These are phyloP conservation scores for Eimeria tenella DNA, from an alignment of 169 alveolate genomes.

Conservation along the genomic window DNA sequence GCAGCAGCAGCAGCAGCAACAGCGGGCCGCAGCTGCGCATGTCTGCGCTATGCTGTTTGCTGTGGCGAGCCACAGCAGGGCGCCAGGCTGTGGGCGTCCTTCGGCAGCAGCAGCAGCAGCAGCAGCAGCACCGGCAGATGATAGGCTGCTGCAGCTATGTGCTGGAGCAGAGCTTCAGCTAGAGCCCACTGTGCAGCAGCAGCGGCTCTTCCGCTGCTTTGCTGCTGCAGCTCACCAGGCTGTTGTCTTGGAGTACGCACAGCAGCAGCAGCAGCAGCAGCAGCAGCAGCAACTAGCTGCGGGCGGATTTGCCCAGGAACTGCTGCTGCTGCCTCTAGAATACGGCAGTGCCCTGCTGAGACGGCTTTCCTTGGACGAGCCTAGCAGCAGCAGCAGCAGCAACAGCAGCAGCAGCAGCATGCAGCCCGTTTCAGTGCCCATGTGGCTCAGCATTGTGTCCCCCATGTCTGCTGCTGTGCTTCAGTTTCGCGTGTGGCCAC, in stretches of 20 bases:
- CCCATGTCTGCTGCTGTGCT: constrained; percentile 53
- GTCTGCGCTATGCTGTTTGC: constrained; percentile 41
- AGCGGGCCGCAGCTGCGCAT: constrained; percentile 10
- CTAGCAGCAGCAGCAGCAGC: constrained; percentile 29
- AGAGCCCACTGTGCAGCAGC: constrained; percentile 29
- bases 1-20: constrained; percentile 14
- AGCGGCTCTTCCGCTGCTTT: constrained; percentile 50
- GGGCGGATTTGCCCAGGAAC: not conserved
- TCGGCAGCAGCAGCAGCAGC: constrained; percentile 15
- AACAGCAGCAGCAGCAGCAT: not conserved
- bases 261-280: constrained; percentile 51
- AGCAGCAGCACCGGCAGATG: not conserved
- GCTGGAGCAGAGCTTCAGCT: not conserved
- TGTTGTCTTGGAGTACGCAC: not conserved
- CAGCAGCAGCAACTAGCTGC: constrained; percentile 5
- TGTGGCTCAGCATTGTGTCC: constrained; percentile 40
- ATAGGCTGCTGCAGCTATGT: constrained; percentile 33
- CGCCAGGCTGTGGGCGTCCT: constrained; percentile 3
- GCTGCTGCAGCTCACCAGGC: constrained; percentile 48
- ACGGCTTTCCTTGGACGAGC: not conserved
- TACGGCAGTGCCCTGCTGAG: constrained; percentile 27
- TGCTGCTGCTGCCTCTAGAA: constrained; percentile 44
- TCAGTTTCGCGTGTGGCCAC: not conserved
- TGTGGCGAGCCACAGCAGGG: constrained; percentile 20
- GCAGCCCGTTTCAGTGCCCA: constrained; percentile 1